Conservation (phyloP, 1,284 basidiomycete genomes). For the Moesziomyces sp. region DNA sequence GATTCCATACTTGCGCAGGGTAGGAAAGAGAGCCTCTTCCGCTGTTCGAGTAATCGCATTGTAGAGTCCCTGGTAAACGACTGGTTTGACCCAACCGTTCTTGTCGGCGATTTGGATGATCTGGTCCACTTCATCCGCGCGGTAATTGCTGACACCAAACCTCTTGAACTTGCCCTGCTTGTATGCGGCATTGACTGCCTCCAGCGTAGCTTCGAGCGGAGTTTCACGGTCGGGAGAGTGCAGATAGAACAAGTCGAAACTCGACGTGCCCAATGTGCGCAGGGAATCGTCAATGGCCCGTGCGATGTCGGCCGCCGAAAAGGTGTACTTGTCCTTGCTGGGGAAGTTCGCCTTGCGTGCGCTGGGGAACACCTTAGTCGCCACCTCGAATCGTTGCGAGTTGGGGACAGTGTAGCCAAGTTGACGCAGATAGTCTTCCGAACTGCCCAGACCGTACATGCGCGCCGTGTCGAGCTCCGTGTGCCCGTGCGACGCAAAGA, state of each 20-base stretch:
- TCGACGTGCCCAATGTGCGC: slow-evolving; percentile 66
- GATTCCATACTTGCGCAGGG: slow-evolving; percentile 72
- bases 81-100: slow-evolving; percentile 75
- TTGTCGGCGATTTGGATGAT: slow-evolving; percentile 74
- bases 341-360: slow-evolving; percentile 30
- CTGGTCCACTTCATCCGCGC: slow-evolving; percentile 75
- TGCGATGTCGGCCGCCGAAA: slow-evolving; percentile 69
- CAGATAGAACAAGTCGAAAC: slow-evolving; percentile 73
- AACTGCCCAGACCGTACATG: slow-evolving; percentile 68
- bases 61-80: slow-evolving; percentile 75
- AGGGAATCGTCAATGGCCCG: slow-evolving; percentile 59
- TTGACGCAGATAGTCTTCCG: slow-evolving; percentile 46
- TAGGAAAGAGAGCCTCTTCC: slow-evolving; percentile 48
- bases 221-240: slow-evolving; percentile 73
- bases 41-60: slow-evolving; percentile 49
- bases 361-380: slow-evolving; percentile 68
- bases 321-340: slow-evolving; percentile 39
- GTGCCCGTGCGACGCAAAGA: slow-evolving; percentile 75
- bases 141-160: slow-evolving; percentile 74
- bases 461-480: slow-evolving; percentile 73
- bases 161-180: slow-evolving; percentile 71
- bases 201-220: slow-evolving; percentile 71
- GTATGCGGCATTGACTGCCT: slow-evolving; percentile 72
- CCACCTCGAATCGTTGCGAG: slow-evolving; percentile 36
- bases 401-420: slow-evolving; percentile 29